A percentile compares a stretch with the other conserved stretches of the same genome.
Evolutionary conservation across 148 eudicot species (phyloP).

Genomic region (Dianthus caryophyllus): DNA sequence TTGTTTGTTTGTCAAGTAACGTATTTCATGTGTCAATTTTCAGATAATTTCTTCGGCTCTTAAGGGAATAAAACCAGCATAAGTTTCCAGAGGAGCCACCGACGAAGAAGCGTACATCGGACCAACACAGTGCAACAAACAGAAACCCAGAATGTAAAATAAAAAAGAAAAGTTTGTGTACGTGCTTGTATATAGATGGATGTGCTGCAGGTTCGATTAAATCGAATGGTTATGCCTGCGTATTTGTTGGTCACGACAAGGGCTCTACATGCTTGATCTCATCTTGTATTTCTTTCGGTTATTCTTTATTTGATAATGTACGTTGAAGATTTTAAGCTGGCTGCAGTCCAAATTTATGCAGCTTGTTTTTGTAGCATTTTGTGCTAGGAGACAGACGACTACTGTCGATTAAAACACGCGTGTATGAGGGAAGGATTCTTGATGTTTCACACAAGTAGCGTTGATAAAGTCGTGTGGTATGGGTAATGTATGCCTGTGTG

Average conservation of each 20-base stretch:
- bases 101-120: not conserved
- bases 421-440: no score
- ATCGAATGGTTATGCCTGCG: not conserved
- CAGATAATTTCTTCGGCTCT: constrained; percentile 24
- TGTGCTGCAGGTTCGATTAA: not conserved
- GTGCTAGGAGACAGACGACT: no score
- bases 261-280: not conserved
- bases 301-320: no score
- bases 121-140: not conserved
- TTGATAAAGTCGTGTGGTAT: no score
- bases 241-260: not conserved
- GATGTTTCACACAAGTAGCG: no score
- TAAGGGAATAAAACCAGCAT: constrained; percentile 17
- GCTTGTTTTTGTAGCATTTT: no score
- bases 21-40: constrained; percentile 1
- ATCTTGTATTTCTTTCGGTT: not conserved
- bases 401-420: no score
- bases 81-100: not conserved
- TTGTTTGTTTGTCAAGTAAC: not conserved
- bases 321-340: no score
- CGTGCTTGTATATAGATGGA: not conserved
- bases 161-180: not conserved
- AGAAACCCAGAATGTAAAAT: not conserved
- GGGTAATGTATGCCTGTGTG: no score
- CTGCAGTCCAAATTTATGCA: no score